These are phyloP conservation scores for Macrophomina pseudophaseolina DNA, from an alignment of 2,329 filamentous ascomycete species.

Conservation along the genomic window DNA sequence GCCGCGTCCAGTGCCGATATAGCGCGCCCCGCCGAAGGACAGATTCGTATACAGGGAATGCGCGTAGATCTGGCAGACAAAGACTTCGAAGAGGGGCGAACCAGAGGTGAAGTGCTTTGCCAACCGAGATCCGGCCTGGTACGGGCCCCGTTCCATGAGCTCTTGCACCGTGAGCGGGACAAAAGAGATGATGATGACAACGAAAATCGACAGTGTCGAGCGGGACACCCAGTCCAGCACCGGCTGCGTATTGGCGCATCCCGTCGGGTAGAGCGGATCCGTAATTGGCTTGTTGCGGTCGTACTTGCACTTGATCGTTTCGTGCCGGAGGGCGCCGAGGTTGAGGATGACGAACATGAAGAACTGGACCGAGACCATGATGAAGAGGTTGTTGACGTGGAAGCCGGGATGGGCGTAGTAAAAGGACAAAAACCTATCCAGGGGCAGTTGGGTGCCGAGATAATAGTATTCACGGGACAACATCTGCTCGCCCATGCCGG, in stretches of 20 bases:
- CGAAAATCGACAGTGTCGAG: conserved; percentile 94
- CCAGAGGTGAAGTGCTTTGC: conserved; percentile 93
- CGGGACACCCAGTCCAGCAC: conserved; percentile 92
- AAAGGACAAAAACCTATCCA: conserved; percentile 98
- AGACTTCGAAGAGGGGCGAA: conserved; percentile 97
- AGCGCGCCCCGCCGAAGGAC: conserved; percentile 93
- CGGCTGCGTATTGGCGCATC: conserved; percentile 86
- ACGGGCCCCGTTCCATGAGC: conserved; percentile 89
- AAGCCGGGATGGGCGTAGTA: conserved; percentile 99
- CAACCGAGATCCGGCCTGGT: conserved; percentile 87
- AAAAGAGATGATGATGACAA: conserved; percentile 98
- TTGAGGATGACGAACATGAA: conserved; percentile 97
- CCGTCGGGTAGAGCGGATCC: conserved; percentile 83
- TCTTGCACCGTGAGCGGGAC: conserved; percentile 93
- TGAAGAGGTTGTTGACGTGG: conserved; percentile 99
- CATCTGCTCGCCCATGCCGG: conserved; percentile 99
- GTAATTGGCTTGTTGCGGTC: conserved; percentile 86
- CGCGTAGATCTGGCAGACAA: conserved; percentile 98
- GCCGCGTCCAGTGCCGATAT: conserved; percentile 98
- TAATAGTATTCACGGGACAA: conserved; percentile 99
- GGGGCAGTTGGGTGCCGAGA: conserved; percentile 91
- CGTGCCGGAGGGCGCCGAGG: conserved; percentile 82
- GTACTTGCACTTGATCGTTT: conserved; percentile 86
- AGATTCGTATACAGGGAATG: conserved; percentile 94
- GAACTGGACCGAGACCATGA: conserved; percentile 96